Conservation (phyloP, 495 filamentous ascomycete genomes). For the Aspergillus cavernicola region DNA sequence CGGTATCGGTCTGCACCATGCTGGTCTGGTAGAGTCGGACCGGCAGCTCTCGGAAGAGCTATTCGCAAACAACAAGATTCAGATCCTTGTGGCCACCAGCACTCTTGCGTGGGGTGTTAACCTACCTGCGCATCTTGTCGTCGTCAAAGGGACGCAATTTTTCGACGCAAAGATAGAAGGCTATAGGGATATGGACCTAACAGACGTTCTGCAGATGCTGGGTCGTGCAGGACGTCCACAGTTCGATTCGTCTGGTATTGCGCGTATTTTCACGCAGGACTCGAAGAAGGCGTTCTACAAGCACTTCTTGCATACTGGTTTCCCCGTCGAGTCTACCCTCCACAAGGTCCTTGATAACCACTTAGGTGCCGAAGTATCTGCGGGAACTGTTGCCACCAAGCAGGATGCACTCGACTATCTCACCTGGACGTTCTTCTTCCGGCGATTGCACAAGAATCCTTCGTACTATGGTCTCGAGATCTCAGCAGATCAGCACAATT, state of each 20-base stretch:
- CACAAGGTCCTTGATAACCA: constrained; percentile 98
- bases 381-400: constrained; percentile 86
- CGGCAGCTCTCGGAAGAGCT: constrained; percentile 87
- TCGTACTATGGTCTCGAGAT: constrained; percentile 98
- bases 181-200: constrained; percentile 98
- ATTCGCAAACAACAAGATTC: constrained; percentile 96
- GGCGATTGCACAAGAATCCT: constrained; percentile 94
- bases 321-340: constrained; percentile 93
- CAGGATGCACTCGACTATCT: constrained; percentile 98
- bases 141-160: constrained; percentile 97
- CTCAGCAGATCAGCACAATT: constrained; percentile 88
- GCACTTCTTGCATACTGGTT: constrained; percentile 97
- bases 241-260: constrained; percentile 93
- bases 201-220: constrained; percentile 97
- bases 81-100: constrained; percentile 93
- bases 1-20: constrained; percentile 95
- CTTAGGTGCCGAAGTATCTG: constrained; percentile 89
- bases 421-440: constrained; percentile 99
- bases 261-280: constrained; percentile 95
- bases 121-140: constrained; percentile 91
- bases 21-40: constrained; percentile 92
- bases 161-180: constrained; percentile 98
- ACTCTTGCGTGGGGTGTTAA: constrained; percentile 99
- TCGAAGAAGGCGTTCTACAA: constrained; percentile 99
- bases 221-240: constrained; percentile 94